These are phyloP conservation scores for grape (Vitis vinifera) DNA, from an alignment of 164 flowering plant genomes.

Conservation along the genomic window ASM3070453v1 NC_081822.1:24609001-24609500, in stretches of 20 bases:
- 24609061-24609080: conserved; percentile 10
- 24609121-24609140: conserved; percentile 21
- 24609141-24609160: conserved; percentile 15
- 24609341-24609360: too few species aligned
- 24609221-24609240: conserved; percentile 71
- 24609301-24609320: conserved; percentile 8
- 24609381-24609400: too few species aligned
- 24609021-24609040: not conserved
- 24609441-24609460: too few species aligned
- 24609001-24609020: too few species aligned
- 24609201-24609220: conserved; percentile 78
- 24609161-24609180: conserved; percentile 20
- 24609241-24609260: conserved; percentile 38
- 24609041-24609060: conserved; percentile 34
- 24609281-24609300: too few species aligned
- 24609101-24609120: conserved; percentile 13
- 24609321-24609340: too few species aligned
- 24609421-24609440: too few species aligned
- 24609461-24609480: too few species aligned
- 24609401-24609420: too few species aligned
- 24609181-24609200: conserved; percentile 17
- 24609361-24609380: too few species aligned
- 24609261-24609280: conserved; percentile 23
- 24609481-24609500: too few species aligned
- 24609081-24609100: conserved; percentile 15